Evolutionary conservation across 1,284 basidiomycete genomes (phyloP).

Genomic region (Puccinia polysora): DNA sequence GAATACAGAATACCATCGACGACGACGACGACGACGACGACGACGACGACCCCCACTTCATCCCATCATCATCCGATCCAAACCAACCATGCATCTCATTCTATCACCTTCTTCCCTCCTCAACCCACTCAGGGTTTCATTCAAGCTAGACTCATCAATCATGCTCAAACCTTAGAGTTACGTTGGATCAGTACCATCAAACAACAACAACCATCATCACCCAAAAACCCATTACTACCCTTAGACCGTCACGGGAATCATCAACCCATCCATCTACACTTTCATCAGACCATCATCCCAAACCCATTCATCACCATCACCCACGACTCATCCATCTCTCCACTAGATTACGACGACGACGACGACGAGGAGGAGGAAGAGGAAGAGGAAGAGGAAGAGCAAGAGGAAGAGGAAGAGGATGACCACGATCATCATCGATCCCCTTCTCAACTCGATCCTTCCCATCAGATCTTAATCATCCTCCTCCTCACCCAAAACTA

Average conservation of each 20-base stretch:
- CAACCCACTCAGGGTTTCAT: slow-evolving; percentile 10
- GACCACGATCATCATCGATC: neutral
- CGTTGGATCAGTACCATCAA: slow-evolving; percentile 30
- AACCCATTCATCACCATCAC: slow-evolving; percentile 29
- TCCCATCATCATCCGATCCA: slow-evolving; percentile 4
- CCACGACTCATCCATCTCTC: too few relatives aligned
- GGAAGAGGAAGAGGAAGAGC: neutral
- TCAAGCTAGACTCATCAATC: slow-evolving; percentile 24
- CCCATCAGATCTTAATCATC: slow-evolving; percentile 25
- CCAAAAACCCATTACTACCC: neutral
- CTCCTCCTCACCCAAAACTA: slow-evolving; percentile 33
- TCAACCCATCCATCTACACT: slow-evolving; percentile 37
- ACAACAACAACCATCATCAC: too few relatives aligned
- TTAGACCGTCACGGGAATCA: slow-evolving; percentile 14
- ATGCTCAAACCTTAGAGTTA: slow-evolving; percentile 33
- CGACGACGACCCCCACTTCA: neutral
- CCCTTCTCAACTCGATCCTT: too few relatives aligned
- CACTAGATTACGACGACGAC: too few relatives aligned
- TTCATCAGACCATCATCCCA: slow-evolving; percentile 29
- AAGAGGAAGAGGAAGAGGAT: neutral
- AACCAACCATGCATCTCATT: slow-evolving; percentile 38
- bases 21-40: neutral
- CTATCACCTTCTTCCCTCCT: slow-evolving; percentile 27
- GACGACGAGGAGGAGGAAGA: neutral
- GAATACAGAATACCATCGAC: slow-evolving; percentile 24